Evolutionary conservation across 176 grass and related monocot species (phyloP).

Genomic region (Lolium multiflorum): DNA sequence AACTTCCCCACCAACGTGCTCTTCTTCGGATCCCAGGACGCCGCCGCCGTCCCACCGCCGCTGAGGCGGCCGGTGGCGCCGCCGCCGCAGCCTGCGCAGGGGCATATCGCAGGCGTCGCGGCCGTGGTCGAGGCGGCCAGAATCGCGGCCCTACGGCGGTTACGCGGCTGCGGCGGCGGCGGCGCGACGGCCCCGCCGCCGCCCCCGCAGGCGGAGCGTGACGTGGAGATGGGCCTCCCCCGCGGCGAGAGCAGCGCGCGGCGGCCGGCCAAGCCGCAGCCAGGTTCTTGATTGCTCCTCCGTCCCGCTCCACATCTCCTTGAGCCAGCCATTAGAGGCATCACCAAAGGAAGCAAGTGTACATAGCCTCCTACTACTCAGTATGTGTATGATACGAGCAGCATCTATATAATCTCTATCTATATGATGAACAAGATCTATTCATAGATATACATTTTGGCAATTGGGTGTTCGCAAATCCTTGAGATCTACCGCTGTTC

Average conservation of each 20-base stretch:
- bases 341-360: slow-evolving; percentile 9
- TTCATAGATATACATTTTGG: neutral
- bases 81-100: neutral
- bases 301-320: neutral
- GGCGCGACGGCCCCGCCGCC: slow-evolving; percentile 29
- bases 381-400: slow-evolving; percentile 33
- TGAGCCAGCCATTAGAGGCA: slow-evolving; percentile 20
- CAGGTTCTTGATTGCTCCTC: slow-evolving; percentile 22
- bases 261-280: slow-evolving; percentile 49
- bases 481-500: neutral
- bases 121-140: slow-evolving; percentile 57
- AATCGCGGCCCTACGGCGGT: slow-evolving; percentile 55
- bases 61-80: neutral
- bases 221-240: slow-evolving; percentile 48
- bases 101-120: slow-evolving; percentile 41
- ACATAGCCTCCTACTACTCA: neutral
- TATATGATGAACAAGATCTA: slow-evolving; percentile 5
- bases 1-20: slow-evolving; percentile 73
- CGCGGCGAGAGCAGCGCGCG: slow-evolving; percentile 54
- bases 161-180: slow-evolving; percentile 52
- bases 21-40: slow-evolving; percentile 71
- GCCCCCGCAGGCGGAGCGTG: neutral
- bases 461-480: neutral
- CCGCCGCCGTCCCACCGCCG: slow-evolving; percentile 28
- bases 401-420: slow-evolving; percentile 24